These are phyloP conservation scores for Arthrobotrys iridis DNA, from an alignment of 2,329 filamentous ascomycete species.

Conservation along the genomic window DNA sequence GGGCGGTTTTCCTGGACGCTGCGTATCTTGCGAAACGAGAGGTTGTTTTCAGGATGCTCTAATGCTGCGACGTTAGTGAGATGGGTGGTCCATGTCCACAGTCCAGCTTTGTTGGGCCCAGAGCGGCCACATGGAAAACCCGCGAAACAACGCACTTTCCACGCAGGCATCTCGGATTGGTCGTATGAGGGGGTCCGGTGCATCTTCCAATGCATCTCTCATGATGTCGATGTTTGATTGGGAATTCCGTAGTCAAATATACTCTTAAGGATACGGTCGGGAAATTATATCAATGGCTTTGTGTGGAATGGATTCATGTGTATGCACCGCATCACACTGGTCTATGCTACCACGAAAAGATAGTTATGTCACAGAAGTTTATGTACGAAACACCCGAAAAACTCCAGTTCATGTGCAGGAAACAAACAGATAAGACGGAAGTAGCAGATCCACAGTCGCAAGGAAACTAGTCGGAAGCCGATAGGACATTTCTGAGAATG, in stretches of 20 bases:
- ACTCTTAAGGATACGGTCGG: no score
- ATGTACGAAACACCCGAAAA: conserved; percentile 37
- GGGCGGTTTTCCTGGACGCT: no score
- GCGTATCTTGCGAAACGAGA: not conserved
- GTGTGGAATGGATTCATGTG: not conserved
- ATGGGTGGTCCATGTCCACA: no score
- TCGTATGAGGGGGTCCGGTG: no score
- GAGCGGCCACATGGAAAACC: conserved; percentile 30
- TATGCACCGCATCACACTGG: conserved; percentile 21
- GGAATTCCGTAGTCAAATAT: no score
- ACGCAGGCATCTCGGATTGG: no score
- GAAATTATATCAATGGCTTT: no score
- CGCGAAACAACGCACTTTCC: conserved; percentile 41
- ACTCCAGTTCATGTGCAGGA: conserved; percentile 16
- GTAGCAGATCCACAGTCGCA: not conserved
- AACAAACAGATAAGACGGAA: not conserved
- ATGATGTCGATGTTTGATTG: no score
- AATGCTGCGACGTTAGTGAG: conserved; percentile 5
- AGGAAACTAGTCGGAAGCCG: not conserved
- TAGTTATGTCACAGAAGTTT: conserved; percentile 22
- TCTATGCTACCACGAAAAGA: conserved; percentile 17
- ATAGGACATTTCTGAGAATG: no score
- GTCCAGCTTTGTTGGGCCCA: not conserved
- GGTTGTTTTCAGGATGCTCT: not conserved
- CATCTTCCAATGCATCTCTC: no score